Percentiles rank a stretch among this genome's conserved stretches.
phyloP scores from a whole-genome alignment of 495 filamentous ascomycete species.

The Daldinia concentrica region DNA sequence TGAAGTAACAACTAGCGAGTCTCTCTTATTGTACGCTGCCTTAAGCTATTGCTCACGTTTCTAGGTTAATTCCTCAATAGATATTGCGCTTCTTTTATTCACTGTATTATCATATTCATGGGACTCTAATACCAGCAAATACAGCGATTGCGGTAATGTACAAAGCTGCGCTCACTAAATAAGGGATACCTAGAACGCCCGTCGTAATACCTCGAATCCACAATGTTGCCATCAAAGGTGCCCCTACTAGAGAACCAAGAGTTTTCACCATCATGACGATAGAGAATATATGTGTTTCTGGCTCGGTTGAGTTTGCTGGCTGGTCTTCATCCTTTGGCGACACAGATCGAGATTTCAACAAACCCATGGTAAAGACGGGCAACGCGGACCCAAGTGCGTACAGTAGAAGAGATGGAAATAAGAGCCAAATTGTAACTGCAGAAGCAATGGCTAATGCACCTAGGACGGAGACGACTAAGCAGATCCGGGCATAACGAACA shows the following conservation, averaged over 20 bases:
- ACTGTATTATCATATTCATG: conserved; percentile 1
- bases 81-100: too few relatives aligned
- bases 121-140: conserved; percentile 35
- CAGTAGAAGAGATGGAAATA: conserved; percentile 52
- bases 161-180: conserved; percentile 46
- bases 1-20: too few relatives aligned
- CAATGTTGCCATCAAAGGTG: conserved; percentile 52
- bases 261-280: conserved; percentile 58
- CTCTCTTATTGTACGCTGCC: too few relatives aligned
- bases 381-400: conserved; percentile 57
- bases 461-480: conserved; percentile 51
- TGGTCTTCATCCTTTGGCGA: conserved; percentile 30
- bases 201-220: conserved; percentile 46
- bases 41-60: too few relatives aligned
- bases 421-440: conserved; percentile 44
- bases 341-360: conserved; percentile 51
- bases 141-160: conserved; percentile 46
- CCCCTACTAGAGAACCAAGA: conserved; percentile 54
- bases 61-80: too few relatives aligned
- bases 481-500: conserved; percentile 46
- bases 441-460: conserved; percentile 53
- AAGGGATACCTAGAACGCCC: conserved; percentile 26
- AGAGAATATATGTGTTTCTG: conserved; percentile 53
- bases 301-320: conserved; percentile 16
- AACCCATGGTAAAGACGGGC: conserved; percentile 55